These are phyloP conservation scores for Teunomyces gatunensis DNA, from an alignment of 805 yeast genomes.

Conservation along the genomic window DNA sequence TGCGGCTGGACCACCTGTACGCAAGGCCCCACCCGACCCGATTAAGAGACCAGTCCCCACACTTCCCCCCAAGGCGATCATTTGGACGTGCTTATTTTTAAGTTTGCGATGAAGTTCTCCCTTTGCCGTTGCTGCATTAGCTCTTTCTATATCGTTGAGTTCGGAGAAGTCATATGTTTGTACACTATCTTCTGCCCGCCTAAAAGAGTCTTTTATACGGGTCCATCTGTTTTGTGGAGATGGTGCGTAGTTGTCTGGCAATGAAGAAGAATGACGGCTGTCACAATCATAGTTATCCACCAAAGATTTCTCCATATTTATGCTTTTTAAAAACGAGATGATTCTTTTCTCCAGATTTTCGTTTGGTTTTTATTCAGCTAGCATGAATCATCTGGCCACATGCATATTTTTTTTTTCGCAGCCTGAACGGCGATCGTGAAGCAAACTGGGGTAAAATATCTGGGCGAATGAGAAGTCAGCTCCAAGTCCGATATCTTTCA, in stretches of 20 bases:
- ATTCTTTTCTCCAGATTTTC: conserved; percentile 2
- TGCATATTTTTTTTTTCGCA: neutral
- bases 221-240: conserved; percentile 14
- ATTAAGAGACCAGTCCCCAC: conserved; percentile 36
- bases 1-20: conserved; percentile 44
- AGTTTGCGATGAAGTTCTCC: conserved; percentile 22
- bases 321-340: neutral
- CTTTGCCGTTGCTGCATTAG: conserved; percentile 29
- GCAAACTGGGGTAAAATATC: neutral
- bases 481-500: neutral
- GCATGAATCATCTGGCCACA: neutral
- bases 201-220: conserved; percentile 28
- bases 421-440: neutral
- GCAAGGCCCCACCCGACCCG: conserved; percentile 48
- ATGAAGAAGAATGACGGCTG: neutral
- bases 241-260: neutral
- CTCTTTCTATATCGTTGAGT: conserved; percentile 30
- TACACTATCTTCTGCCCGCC: conserved; percentile 18
- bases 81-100: conserved; percentile 22
- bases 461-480: neutral
- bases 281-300: neutral
- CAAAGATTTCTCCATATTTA: neutral
- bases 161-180: neutral
- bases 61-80: conserved; percentile 30
- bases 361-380: neutral